phyloP scores from a whole-genome alignment of 257 asterid species.

The Solanum pimpinellifolium region DNA sequence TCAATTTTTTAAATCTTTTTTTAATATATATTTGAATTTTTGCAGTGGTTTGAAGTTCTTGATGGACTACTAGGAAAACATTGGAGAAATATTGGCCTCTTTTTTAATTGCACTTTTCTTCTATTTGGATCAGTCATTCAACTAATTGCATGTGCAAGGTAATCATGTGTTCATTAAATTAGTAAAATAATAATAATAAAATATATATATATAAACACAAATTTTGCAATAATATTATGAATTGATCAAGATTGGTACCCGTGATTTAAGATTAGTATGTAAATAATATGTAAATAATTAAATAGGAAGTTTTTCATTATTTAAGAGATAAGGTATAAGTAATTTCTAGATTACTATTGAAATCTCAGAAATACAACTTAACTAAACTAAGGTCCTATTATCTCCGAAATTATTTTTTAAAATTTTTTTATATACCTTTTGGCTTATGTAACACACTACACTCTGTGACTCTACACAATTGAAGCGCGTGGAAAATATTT shows the following conservation, averaged over 20 bases:
- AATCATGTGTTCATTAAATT: background rate
- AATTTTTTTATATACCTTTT: too few species aligned
- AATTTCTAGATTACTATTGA: too few species aligned
- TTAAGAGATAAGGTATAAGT: background rate
- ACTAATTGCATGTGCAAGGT: constrained; percentile 97
- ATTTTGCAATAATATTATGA: background rate
- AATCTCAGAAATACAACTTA: background rate
- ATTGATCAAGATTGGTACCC: background rate
- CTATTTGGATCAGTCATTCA: constrained; percentile 93
- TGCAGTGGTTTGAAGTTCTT: constrained; percentile 94
- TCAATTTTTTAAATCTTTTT: background rate
- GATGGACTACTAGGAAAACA: constrained; percentile 84
- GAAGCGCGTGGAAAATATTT: too few species aligned
- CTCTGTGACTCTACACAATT: too few species aligned
- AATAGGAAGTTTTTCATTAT: background rate
- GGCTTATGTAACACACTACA: too few species aligned
- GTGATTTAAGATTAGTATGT: background rate
- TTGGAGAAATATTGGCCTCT: constrained; percentile 83
- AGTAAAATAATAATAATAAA: background rate
- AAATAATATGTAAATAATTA: background rate
- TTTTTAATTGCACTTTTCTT: constrained; percentile 90
- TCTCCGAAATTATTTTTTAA: too few species aligned
- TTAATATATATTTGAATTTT: background rate
- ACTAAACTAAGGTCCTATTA: too few species aligned
- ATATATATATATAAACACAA: too few species aligned